Conservation (phyloP, 805 yeast genomes). For the Kluyveromyces lactis region DNA sequence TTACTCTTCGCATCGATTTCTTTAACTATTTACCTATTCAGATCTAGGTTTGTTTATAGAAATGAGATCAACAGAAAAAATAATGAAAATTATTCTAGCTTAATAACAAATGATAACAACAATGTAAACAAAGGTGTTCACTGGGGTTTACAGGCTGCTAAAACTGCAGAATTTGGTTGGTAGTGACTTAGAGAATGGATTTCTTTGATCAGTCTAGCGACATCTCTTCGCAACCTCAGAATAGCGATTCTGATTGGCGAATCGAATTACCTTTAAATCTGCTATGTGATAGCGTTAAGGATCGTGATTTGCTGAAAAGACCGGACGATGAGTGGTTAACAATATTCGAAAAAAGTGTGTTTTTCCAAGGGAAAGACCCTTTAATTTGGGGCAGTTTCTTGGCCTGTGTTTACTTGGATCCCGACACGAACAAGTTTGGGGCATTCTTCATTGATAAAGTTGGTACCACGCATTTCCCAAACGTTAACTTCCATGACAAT, state of each 20-base stretch:
- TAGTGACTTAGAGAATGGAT: background rate
- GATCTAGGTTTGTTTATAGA: no score
- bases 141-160: no score
- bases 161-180: no score
- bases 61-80: no score
- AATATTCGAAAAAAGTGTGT: constrained; percentile 16
- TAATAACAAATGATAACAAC: no score
- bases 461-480: constrained; percentile 55
- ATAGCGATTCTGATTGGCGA: constrained; percentile 1
- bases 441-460: constrained; percentile 51
- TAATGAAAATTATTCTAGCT: no score
- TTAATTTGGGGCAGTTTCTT: constrained; percentile 25
- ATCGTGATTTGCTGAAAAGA: background rate
- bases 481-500: constrained; percentile 46
- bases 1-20: no score
- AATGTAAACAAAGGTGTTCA: no score
- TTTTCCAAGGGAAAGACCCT: constrained; percentile 21
- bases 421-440: constrained; percentile 35
- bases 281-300: background rate
- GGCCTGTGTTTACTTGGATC: constrained; percentile 16
- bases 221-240: background rate
- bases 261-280: constrained; percentile 1
- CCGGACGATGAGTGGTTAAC: constrained; percentile 14
- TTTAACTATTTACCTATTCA: no score
- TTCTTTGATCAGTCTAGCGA: background rate